Conservation (phyloP, 2,329 filamentous ascomycete genomes). For the Basipetospora chlamydospora region DNA sequence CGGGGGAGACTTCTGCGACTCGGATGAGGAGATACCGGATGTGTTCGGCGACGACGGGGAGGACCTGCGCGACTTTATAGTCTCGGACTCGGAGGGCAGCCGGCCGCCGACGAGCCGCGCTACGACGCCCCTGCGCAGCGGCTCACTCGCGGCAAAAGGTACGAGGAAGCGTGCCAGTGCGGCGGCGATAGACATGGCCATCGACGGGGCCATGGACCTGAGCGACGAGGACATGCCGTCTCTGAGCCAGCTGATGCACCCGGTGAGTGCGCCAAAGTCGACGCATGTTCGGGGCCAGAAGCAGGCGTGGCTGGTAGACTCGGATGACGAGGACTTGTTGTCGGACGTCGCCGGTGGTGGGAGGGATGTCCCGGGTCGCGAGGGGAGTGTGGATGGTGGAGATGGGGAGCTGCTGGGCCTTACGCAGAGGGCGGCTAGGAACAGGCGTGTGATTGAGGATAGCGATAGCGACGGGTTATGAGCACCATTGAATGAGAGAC, state of each 20-base stretch:
- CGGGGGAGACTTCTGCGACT: conserved; percentile 8
- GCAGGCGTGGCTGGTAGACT: conserved; percentile 2
- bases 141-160: too few species aligned
- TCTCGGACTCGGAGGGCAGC: conserved; percentile 4
- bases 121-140: too few species aligned
- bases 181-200: background rate
- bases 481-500: background rate
- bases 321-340: background rate
- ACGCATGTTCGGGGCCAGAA: background rate
- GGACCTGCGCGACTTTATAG: conserved; percentile 6
- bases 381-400: background rate
- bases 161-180: too few species aligned
- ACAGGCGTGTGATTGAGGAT: conserved; percentile 2
- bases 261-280: background rate
- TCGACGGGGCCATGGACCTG: background rate
- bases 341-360: too few species aligned
- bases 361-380: too few species aligned
- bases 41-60: conserved; percentile 7
- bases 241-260: conserved; percentile 2
- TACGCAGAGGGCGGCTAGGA: conserved; percentile 4
- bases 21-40: conserved; percentile 5
- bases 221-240: conserved; percentile 4
- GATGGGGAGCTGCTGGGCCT: background rate
- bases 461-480: conserved; percentile 1
- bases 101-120: background rate